Evolutionary conservation across 208 protist species (phyloP), one percentile per base, ranked within the genome.

Genomic region (Wallacemonas sp.): DNA sequence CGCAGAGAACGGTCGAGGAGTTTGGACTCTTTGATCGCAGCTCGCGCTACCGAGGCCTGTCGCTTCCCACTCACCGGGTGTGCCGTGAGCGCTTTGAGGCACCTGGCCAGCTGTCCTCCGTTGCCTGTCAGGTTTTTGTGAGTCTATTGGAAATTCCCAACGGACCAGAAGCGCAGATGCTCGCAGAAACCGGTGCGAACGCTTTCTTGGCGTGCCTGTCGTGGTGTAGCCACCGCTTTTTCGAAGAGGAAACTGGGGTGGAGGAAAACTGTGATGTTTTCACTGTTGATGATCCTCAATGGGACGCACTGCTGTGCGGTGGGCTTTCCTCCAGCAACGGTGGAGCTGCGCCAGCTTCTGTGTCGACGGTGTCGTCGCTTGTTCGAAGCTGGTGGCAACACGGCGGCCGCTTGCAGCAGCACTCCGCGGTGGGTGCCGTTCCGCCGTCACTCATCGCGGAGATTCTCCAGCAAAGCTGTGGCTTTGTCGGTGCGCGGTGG

Each of bases 141-240:
- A 41, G 42, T 30, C 44, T 65, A 29, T 46, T 26, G 15, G n/a
- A 17, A 17, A 10, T 3, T 30, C 15, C 19, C 9, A 22, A 37
- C 22, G n/a, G 36, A n/a, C 12, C 19, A 3, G 64, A 81, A 60
- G 77, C 59, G 15, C 30, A 22, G 5, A 58, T 13, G 17, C 52
- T 67, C 5, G 27, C 83, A 27, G 73, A 81, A 30, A 64, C 70
- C 10, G 78, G 76, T 12, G 50, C 89, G 12, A 29, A 21, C 12
- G 72, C 70, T 8, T 58, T 91, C 12, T 34, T 68, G 15, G 66
- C 81, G 21, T 76, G 79, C 59, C 54, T 93, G n/a, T 81, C 86
- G n/a, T 95, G 89, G 89, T 73, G 77, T 0, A 39, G 55, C 52
- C 86, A 95, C 46, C 62, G 66, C 26, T 93, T 87, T 54, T 90